Evolutionary conservation across 1,284 basidiomycete genomes (phyloP), one percentile per base, ranked within the genome.

Genomic region (Laetiporus sulphureus): DNA sequence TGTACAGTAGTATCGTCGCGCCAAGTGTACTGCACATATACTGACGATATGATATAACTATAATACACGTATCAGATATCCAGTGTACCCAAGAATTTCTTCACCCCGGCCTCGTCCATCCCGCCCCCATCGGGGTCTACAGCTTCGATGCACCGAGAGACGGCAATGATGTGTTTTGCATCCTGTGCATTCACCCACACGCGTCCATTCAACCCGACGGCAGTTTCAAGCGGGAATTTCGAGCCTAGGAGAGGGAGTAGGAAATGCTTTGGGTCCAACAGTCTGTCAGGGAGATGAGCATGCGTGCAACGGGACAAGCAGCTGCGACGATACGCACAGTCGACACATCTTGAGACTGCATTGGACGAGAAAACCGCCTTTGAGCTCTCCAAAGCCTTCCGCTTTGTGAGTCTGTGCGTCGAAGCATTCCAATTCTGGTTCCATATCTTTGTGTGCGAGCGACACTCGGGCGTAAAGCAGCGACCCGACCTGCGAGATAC

Each of bases 361-460:
- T 43, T 74, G 73, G 12, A 81, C 72, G 38, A 91, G 54, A 52
- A 90, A 89, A 1, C 89, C 89, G 7, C 79, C 82, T 46, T 82
- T 85, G 19, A 92, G 71, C 53, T 90, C 88, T 2, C 89, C 90
- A 51, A 85, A 91, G 0, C 86, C 90, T 48, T 84, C 83, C 0
- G 87, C 67, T 61, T 91, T 92, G 51, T 75, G 79, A 22, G 85
- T 88, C 52, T 90, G 83, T 3, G 86, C 85, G 56, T 91, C 85
- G 54, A 91, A 89, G 58, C 89, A 92, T 57, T 91, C 87, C 4
- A 92, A 66, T 54, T 92, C 89, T 1, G 89, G 89, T 40, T 92
- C 89, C 80, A 91, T 90, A 57, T 92, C 88, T 55, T 86, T 88
- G 55, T 91, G 85, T 12, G 90, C 89, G 19, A 91, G 64, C 8